These are phyloP conservation scores for Umbilicaria muhlenbergii DNA, from an alignment of 495 filamentous ascomycete genomes.

Conservation along the genomic window DNA sequence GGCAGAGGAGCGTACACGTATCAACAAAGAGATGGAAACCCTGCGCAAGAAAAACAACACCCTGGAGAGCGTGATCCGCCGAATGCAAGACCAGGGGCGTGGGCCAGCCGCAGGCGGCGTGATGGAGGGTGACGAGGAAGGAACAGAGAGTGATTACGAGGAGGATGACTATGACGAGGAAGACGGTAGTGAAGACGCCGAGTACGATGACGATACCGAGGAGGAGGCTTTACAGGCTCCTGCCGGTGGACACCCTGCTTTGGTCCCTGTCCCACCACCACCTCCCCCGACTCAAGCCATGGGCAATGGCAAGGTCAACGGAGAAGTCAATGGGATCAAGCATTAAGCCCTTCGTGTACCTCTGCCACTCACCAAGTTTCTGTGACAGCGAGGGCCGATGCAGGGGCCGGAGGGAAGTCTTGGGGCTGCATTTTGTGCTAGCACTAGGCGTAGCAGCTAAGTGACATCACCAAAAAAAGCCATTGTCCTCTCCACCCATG, in stretches of 20 bases:
- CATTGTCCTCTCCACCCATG: too few relatives aligned
- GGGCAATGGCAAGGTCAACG: constrained; percentile 23
- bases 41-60: constrained; percentile 82
- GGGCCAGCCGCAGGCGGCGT: constrained; percentile 41
- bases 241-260: constrained; percentile 27
- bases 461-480: too few relatives aligned
- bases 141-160: constrained; percentile 50
- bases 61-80: constrained; percentile 80
- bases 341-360: constrained; percentile 14
- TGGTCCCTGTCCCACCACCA: constrained; percentile 39
- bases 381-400: constrained; percentile 2
- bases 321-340: constrained; percentile 30
- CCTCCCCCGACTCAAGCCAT: constrained; percentile 32
- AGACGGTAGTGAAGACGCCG: constrained; percentile 57
- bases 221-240: constrained; percentile 36
- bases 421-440: neutral
- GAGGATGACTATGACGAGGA: constrained; percentile 55
- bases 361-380: constrained; percentile 1
- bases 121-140: constrained; percentile 55
- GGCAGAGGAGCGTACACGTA: constrained; percentile 84
- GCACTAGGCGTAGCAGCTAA: too few relatives aligned
- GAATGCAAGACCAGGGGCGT: constrained; percentile 84
- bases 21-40: constrained; percentile 63
- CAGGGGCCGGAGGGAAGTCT: neutral
- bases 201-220: constrained; percentile 53